A percentile compares a stretch with the other conserved stretches of the same genome.
These are phyloP conservation scores for Penicillium concentricum DNA, from an alignment of 2,329 filamentous ascomycete genomes.

Conservation along the genomic window DNA sequence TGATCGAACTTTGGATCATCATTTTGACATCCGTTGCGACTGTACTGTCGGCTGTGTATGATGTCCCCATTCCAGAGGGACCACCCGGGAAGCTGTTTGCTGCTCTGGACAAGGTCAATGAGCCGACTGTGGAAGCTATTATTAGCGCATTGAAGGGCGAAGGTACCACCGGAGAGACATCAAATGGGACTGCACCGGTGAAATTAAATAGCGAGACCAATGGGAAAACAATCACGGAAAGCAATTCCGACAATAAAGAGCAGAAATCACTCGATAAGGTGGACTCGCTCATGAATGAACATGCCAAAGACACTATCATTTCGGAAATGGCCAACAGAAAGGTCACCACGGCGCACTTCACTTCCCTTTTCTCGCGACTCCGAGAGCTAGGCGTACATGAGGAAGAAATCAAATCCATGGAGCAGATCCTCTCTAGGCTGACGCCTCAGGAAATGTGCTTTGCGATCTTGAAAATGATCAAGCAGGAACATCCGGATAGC, in stretches of 20 bases:
- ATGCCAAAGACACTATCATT: conserved; percentile 14
- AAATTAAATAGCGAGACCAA: neutral
- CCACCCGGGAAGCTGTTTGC: conserved; percentile 21
- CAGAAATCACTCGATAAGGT: conserved; percentile 17
- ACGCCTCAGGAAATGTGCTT: conserved; percentile 72
- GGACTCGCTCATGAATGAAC: conserved; percentile 17
- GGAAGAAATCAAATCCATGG: conserved; percentile 19
- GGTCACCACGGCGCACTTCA: conserved; percentile 17
- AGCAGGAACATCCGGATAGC: conserved; percentile 87
- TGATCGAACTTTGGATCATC: conserved; percentile 78
- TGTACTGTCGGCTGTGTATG: conserved; percentile 20
- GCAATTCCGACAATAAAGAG: neutral
- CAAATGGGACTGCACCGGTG: neutral
- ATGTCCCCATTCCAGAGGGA: conserved; percentile 37
- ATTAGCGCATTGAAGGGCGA: conserved; percentile 15
- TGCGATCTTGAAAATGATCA: conserved; percentile 85
- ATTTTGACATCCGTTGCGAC: conserved; percentile 20
- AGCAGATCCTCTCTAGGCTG: conserved; percentile 59
- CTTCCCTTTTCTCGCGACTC: conserved; percentile 17
- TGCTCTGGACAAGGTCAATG: conserved; percentile 19
- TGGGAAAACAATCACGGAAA: neutral
- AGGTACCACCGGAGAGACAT: neutral
- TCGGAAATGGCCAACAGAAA: conserved; percentile 17
- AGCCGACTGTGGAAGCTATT: conserved; percentile 23
- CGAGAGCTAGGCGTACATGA: conserved; percentile 19